Evolutionary conservation across 2,329 filamentous ascomycete species (phyloP).

Genomic region (Exophiala aquamarina): DNA sequence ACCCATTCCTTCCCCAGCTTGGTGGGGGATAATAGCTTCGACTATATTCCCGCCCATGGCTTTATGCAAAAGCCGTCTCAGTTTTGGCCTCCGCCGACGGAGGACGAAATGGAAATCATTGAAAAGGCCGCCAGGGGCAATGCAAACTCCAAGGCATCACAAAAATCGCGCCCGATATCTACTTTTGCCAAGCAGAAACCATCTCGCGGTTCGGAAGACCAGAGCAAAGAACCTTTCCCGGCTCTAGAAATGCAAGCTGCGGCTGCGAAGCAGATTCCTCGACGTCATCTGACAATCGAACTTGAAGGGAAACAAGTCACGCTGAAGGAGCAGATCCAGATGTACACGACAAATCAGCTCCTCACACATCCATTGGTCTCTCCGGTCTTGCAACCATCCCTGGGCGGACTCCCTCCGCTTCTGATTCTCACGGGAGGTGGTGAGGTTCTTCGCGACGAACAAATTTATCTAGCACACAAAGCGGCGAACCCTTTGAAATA

Average conservation of each 20-base stretch:
- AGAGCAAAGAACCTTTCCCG: conserved; percentile 34
- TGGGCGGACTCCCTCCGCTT: conserved; percentile 86
- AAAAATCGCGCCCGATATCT: conserved; percentile 39
- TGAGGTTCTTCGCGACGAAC: conserved; percentile 88
- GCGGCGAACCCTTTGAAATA: conserved; percentile 81
- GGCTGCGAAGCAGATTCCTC: conserved; percentile 28
- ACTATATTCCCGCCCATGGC: conserved; percentile 85
- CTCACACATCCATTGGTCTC: conserved; percentile 87
- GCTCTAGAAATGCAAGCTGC: conserved; percentile 2
- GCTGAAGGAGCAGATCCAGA: conserved; percentile 89
- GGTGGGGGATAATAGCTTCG: conserved; percentile 67
- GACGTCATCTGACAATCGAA: conserved; percentile 57
- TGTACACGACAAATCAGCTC: conserved; percentile 81
- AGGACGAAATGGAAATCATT: conserved; percentile 63
- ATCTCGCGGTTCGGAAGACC: conserved; percentile 31
- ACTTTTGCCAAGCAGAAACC: conserved; percentile 20
- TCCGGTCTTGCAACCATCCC: conserved; percentile 79
- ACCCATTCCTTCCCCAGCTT: conserved; percentile 95
- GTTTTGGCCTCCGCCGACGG: conserved; percentile 89
- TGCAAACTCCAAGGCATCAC: conserved; percentile 40
- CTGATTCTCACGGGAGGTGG: conserved; percentile 85
- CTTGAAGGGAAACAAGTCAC: conserved; percentile 70
- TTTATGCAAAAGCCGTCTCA: conserved; percentile 88
- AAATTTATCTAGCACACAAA: conserved; percentile 93
- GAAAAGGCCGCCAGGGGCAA: conserved; percentile 44